Base-by-base conservation (phyloP, 371 early-diverging fungal species). In the Haplosporangium sp. region DNA sequence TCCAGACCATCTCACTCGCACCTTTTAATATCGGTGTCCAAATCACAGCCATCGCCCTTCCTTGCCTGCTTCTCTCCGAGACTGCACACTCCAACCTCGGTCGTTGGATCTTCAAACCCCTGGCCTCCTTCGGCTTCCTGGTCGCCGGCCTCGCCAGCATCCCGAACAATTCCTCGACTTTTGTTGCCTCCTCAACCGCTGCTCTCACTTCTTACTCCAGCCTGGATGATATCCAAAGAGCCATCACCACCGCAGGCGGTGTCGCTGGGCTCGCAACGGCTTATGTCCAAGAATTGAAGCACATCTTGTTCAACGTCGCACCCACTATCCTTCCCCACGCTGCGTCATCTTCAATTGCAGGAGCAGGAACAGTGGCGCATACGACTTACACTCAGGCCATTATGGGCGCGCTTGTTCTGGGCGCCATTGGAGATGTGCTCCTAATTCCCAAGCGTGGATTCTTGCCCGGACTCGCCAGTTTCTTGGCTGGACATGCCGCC, bases 401-500 rank as follows among this genome's bases (percentile, higher is more conserved):
- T 68, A 55, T 79, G 73, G 56, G 45, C 0, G 80, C 73, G 14
- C 73, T 73, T 57, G 71, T 72, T 0, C 45, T 72, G 47, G 80
- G 80, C 23, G 59, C 23, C n/a, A 40, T 79, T 6, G 80, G 80
- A 5, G 80, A 79, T 55, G 80, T 79, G 7, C 23, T 79, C 20
- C 47, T 79, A 69, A 79, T 79, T 42, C 69, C 62, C n/a, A 14
- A 47, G 3, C 37, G 55, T 1, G 80, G 80, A 12, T 79, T 79
- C 59, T 50, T 79, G 59, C 73, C 80, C 5, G 80, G 80, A 14
- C 42, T 79, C 62, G 65, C 23, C n/a, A 73, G 80, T 45, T 79
- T 79, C 69, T 51, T 73, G 73, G 56, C 62, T 3, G 80, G 80
- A 10, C 73, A 73, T 55, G 73, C 80, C 7, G 80, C 80, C 16